Conservation (phyloP, 345 rosid species). For the Punica granatum region DNA sequence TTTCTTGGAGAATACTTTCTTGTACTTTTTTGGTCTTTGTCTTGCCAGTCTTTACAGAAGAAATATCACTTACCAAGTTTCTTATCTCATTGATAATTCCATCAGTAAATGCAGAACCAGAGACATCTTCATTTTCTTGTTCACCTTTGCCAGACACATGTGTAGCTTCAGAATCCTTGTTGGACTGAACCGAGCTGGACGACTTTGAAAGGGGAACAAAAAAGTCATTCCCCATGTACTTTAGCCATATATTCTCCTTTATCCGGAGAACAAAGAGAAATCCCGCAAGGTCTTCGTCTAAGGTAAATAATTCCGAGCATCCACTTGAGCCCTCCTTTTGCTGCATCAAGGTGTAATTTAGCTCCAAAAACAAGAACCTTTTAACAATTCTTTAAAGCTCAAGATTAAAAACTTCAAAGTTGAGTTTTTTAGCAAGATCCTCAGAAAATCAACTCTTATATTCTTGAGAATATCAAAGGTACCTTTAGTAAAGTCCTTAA, state of each 20-base stretch:
- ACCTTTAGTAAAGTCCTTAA: constrained; percentile 78
- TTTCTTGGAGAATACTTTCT: constrained; percentile 81
- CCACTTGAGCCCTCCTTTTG: constrained; percentile 48
- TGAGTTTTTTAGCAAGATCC: neutral
- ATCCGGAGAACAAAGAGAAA: constrained; percentile 83
- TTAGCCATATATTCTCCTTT: constrained; percentile 62
- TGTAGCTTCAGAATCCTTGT: constrained; percentile 23
- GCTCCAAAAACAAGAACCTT: constrained; percentile 10
- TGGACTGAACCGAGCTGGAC: constrained; percentile 28
- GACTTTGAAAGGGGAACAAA: constrained; percentile 54
- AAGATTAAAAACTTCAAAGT: neutral
- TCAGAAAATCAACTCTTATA: neutral
- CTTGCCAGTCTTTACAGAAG: constrained; percentile 43
- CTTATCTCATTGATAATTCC: constrained; percentile 76
- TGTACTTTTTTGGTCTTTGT: constrained; percentile 65
- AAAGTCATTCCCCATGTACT: constrained; percentile 63
- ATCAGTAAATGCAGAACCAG: constrained; percentile 36
- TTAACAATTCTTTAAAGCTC: neutral
- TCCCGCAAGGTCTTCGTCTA: constrained; percentile 53
- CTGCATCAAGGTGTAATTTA: constrained; percentile 38
- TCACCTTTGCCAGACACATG: constrained; percentile 21
- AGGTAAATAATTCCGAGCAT: constrained; percentile 48
- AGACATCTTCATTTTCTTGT: constrained; percentile 36
- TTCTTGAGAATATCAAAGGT: constrained; percentile 7
- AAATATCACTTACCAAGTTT: constrained; percentile 60